These are phyloP conservation scores for Curvularia lunata DNA, from an alignment of 2,329 filamentous ascomycete species.

Conservation along the genomic window DNA sequence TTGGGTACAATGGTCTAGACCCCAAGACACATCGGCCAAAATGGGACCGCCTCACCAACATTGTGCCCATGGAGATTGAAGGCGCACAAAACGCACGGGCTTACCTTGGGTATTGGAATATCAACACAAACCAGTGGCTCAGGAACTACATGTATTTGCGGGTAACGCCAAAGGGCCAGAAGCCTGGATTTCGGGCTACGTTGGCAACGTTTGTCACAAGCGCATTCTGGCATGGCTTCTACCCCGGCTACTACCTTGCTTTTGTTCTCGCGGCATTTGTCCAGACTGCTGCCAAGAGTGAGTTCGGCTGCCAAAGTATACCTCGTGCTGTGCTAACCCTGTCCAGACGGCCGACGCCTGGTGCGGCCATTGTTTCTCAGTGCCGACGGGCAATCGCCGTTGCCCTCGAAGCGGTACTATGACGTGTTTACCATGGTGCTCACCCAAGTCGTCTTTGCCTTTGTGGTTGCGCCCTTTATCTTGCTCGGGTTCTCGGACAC, in stretches of 20 bases:
- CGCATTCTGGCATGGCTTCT: conserved; percentile 98
- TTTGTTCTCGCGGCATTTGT: conserved; percentile 91
- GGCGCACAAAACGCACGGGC: conserved; percentile 90
- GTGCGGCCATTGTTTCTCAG: conserved; percentile 92
- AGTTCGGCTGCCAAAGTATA: conserved; percentile 45
- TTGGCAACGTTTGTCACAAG: conserved; percentile 93
- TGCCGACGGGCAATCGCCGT: conserved; percentile 64
- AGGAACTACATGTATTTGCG: conserved; percentile 95
- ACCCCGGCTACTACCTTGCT: conserved; percentile 91
- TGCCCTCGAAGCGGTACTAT: conserved; percentile 80
- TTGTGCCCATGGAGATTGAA: conserved; percentile 85
- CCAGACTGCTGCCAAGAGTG: conserved; percentile 94
- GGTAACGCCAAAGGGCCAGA: conserved; percentile 93
- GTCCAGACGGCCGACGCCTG: conserved; percentile 81
- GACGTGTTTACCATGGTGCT: conserved; percentile 76
- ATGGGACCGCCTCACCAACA: conserved; percentile 90
- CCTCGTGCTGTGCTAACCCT: neutral
- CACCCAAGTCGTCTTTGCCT: conserved; percentile 84
- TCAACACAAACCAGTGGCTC: conserved; percentile 97
- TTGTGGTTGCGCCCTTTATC: conserved; percentile 83
- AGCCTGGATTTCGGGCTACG: conserved; percentile 93
- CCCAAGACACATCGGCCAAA: conserved; percentile 81
- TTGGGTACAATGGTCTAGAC: conserved; percentile 94
- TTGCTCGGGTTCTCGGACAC: conserved; percentile 76
- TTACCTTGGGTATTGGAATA: conserved; percentile 94